Evolutionary conservation across 768 basidiomycete species (phyloP), one percentile per base, ranked within the genome.

Genomic region (Amanita fuliginea): DNA sequence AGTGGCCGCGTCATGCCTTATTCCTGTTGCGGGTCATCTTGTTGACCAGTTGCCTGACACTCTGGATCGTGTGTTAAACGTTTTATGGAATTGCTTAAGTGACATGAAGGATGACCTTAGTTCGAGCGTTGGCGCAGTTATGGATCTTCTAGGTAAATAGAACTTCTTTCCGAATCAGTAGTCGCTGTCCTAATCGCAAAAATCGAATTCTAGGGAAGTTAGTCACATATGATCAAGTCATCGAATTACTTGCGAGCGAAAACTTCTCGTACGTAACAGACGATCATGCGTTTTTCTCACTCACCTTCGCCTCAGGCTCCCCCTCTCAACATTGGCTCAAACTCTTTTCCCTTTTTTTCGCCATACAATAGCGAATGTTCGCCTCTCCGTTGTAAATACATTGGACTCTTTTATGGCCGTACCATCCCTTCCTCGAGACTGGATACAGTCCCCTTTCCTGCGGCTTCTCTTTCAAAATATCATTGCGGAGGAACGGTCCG

Each of bases 51-150:
- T 97, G 6, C 80, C 82, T 7, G 78, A 82, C 39, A 80, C 83
- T 9, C 70, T 97, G 1, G 73, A 78, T 46, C 72, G 73, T 11
- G 79, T 99, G 22, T 71, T 98, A 46, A 71, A 82, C 6, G 89
- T 96, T 2, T 68, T 99, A 6, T 97, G 95, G 93, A 76, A 75
- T 53, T 97, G 94, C 58, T 67, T 99, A 33, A 78, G 77, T 21
- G 86, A 90, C 57, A 91, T 95, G 78, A 94, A 92, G 60, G 96
- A 99, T 62, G 96, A 99, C 57, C 67, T 99, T 2, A 91, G 92
- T 55, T 97, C 92, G 46, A 97, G 94, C 52, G 91, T 96, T 34
- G 93, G 93, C 35, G 85, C 89, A 8, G 92, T 98, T 21, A 98
- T 99, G 96, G 93, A 96, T 61, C 72, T 99, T 1, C 70, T 99